phyloP scores from a whole-genome alignment of 805 yeast species.

The Saccharomycopsis fodiens region DNA sequence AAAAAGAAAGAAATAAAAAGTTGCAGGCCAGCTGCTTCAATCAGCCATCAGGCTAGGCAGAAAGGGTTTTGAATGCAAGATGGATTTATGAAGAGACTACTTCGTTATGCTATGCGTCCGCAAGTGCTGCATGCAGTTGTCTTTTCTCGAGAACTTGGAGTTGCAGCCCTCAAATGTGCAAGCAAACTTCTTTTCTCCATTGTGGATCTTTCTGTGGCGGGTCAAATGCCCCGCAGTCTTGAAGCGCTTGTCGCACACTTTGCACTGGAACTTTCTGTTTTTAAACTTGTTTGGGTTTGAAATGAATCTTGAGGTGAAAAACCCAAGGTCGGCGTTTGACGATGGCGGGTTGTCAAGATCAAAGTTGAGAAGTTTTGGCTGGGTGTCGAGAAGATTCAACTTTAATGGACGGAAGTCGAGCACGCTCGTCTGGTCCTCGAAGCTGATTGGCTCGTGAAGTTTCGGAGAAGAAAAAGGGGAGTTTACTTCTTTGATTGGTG shows the following conservation, averaged over 20 bases:
- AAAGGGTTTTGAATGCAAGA: too few species aligned
- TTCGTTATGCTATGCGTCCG: conserved; percentile 15
- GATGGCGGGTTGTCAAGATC: background rate
- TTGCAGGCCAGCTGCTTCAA: too few species aligned
- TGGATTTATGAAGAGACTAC: too few species aligned
- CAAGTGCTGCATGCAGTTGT: conserved; percentile 21
- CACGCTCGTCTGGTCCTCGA: conserved; percentile 71
- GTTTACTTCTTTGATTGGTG: background rate
- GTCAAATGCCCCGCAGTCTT: conserved; percentile 72
- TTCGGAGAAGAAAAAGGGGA: background rate
- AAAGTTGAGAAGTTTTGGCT: conserved; percentile 14
- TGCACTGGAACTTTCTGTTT: conserved; percentile 20
- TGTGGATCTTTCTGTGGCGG: conserved; percentile 64
- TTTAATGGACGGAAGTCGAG: conserved; percentile 19
- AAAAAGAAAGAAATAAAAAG: too few species aligned
- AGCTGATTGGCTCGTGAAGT: conserved; percentile 53
- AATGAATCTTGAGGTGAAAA: conserved; percentile 19
- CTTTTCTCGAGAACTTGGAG: conserved; percentile 20
- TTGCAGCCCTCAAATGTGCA: conserved; percentile 50
- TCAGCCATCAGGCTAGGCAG: too few species aligned
- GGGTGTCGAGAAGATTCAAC: conserved; percentile 9
- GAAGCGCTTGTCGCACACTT: conserved; percentile 42
- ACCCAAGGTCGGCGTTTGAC: conserved; percentile 1
- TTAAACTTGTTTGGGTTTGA: conserved; percentile 18
- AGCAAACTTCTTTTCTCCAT: conserved; percentile 63